A percentile compares a stretch with the other conserved stretches of the same genome.
Evolutionary conservation across 495 filamentous ascomycete genomes (phyloP).

Genomic region (Collariella sp.): DNA sequence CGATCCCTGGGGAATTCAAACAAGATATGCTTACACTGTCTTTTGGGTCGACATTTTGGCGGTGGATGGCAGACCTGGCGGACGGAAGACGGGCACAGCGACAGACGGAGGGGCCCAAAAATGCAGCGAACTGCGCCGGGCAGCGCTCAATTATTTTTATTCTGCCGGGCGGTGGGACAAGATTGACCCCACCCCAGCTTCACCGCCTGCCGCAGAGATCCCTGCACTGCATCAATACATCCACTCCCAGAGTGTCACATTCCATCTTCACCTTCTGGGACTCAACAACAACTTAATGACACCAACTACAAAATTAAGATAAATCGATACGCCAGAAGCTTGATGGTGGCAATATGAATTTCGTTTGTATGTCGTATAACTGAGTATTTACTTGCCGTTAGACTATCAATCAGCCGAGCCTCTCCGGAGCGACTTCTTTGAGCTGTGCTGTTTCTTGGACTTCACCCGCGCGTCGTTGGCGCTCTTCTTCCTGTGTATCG

Average conservation of each 20-base stretch:
- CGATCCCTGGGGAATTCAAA: background rate
- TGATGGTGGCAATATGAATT: too few species aligned
- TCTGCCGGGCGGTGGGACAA: slow-evolving; percentile 28
- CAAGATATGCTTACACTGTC: slow-evolving; percentile 43
- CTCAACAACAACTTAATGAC: too few species aligned
- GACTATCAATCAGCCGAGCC: slow-evolving; percentile 9
- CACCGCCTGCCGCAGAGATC: background rate
- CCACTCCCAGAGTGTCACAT: background rate
- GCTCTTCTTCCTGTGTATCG: slow-evolving; percentile 51
- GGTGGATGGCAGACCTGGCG: slow-evolving; percentile 6
- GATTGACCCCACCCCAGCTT: background rate
- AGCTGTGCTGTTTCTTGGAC: slow-evolving; percentile 67
- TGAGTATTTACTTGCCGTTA: too few species aligned
- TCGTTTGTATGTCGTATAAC: too few species aligned
- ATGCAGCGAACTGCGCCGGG: background rate
- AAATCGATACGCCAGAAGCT: background rate
- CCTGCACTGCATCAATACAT: background rate
- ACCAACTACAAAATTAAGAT: background rate
- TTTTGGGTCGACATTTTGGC: slow-evolving; percentile 45
- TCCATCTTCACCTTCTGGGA: too few species aligned
- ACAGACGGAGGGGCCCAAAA: slow-evolving; percentile 16
- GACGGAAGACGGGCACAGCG: background rate
- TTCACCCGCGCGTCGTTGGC: slow-evolving; percentile 63
- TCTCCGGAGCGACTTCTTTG: slow-evolving; percentile 68
- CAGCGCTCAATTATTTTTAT: slow-evolving; percentile 23